Evolutionary conservation across 345 rosid genomes (phyloP), one percentile per base, ranked within the genome.

Genomic region (Moricandia arvensis): DNA sequence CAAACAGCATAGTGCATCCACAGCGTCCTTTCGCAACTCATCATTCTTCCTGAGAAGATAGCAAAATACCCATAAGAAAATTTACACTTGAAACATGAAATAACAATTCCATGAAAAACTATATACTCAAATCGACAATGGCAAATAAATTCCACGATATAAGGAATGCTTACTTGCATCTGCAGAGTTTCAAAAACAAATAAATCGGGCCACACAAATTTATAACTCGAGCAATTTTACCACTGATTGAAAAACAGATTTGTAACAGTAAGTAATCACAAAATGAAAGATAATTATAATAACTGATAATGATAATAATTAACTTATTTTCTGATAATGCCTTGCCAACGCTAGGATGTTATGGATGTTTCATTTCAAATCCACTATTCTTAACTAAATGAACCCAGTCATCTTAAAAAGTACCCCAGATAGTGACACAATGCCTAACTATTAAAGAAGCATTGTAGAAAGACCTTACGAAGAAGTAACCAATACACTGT

Each of bases 1-100:
- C 83, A 95, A 86, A 83, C 99, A 90, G 81, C 99, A 95, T 62
- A 95, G 91, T 63, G 98, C 98, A 81, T 95, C 96, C 18, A 95
- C 96, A 79, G 96, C 96, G 85, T 95, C 99, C 77, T 90, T 88
- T 51, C 93, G 82, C n/a, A 95, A 86, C 77, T 95, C 99, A 76
- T 87, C 96, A 82, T 83, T 87, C 80, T 88, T 92, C 82, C 99
- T 95, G 86, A 24, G 67, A 79, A 35, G 26, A 63, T 18, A 71
- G 21, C 59, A 76, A 38, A 63, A 31, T 58, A 26, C 34, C 31
- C 59, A 67, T 27, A 45, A 51, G 67, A 66, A 45, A 59, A 66
- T 12, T 43, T 27, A 18, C 13, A 45, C 18, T 9, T 26, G 70
- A 3, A 68, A 49, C 30, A 35, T 26, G 11, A 68, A 35, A 68